A percentile compares a stretch with the other conserved stretches of the same genome.
Evolutionary conservation across 306 rosid genomes (phyloP).

Genomic region (Vicia sativa): DNA sequence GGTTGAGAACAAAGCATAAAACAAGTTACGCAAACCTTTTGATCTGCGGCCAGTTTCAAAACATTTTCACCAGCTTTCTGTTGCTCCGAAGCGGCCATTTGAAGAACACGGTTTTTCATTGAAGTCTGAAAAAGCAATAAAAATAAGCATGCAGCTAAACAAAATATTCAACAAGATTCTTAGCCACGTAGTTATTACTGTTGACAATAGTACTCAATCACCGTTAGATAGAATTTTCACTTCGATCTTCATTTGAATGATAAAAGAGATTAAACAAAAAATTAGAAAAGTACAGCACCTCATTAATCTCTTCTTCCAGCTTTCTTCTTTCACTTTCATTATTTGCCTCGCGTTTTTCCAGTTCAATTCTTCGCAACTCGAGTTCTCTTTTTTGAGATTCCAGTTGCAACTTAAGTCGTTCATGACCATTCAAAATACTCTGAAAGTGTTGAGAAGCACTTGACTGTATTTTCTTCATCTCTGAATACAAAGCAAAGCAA

Average conservation of each 20-base stretch:
- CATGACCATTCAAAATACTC: constrained; percentile 77
- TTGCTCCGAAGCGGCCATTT: constrained; percentile 87
- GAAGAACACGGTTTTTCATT: constrained; percentile 67
- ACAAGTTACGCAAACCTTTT: constrained; percentile 71
- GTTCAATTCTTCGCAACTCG: constrained; percentile 65
- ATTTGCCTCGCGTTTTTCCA: constrained; percentile 86
- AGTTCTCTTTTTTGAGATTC: constrained; percentile 82
- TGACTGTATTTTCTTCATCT: constrained; percentile 72
- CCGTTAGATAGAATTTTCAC: constrained; percentile 13
- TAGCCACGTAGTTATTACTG: background rate
- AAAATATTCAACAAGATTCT: constrained; percentile 35
- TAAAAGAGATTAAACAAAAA: constrained; percentile 42
- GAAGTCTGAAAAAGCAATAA: constrained; percentile 60
- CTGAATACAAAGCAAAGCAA: constrained; percentile 53
- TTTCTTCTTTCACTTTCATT: constrained; percentile 82
- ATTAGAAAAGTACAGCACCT: constrained; percentile 55
- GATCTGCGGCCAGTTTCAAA: constrained; percentile 88
- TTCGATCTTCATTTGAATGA: constrained; percentile 34
- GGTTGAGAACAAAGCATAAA: constrained; percentile 11
- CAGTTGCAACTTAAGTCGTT: constrained; percentile 74
- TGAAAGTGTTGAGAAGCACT: constrained; percentile 89
- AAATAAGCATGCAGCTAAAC: constrained; percentile 31
- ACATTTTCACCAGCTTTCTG: constrained; percentile 72
- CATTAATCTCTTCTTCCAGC: constrained; percentile 75
- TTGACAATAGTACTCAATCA: background rate